These are phyloP conservation scores for Suillus luteus DNA, from an alignment of 768 basidiomycete genomes.

Conservation along the genomic window DNA sequence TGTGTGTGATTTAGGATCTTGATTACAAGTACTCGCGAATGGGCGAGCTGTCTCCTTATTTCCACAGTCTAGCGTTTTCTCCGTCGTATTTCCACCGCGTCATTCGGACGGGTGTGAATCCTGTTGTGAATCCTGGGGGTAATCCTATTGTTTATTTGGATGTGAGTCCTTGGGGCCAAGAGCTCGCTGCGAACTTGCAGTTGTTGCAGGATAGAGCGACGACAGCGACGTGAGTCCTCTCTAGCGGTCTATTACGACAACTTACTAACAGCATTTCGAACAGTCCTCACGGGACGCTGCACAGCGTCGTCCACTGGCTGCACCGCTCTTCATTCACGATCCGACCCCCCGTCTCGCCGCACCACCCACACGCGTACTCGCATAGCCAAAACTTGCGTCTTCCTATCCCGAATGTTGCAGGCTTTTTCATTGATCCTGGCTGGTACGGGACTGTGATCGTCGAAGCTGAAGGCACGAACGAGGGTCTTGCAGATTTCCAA, in stretches of 20 bases:
- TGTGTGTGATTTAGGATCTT: conserved; percentile 58
- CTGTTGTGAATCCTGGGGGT: conserved; percentile 42
- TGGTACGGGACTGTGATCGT: conserved; percentile 86
- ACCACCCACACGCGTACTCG: conserved; percentile 28
- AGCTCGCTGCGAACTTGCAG: conserved; percentile 73
- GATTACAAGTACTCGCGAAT: conserved; percentile 78
- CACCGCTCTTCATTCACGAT: conserved; percentile 78
- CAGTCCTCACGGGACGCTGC: conserved; percentile 77
- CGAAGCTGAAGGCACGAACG: conserved; percentile 87
- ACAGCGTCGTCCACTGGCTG: conserved; percentile 85
- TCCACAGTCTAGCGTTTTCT: conserved; percentile 78
- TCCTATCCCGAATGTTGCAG: conserved; percentile 56
- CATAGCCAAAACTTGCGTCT: conserved; percentile 34
- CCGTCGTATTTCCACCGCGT: conserved; percentile 91
- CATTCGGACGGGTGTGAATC: conserved; percentile 53
- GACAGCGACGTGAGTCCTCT: conserved; percentile 74
- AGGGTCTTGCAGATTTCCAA: conserved; percentile 77
- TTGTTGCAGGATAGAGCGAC: conserved; percentile 74
- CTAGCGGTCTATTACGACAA: neutral
- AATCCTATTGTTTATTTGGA: conserved; percentile 75
- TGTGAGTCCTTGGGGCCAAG: conserved; percentile 75
- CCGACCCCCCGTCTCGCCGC: conserved; percentile 46
- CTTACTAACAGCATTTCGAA: conserved; percentile 14
- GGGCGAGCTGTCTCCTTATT: conserved; percentile 79
- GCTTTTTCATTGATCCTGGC: conserved; percentile 66